Evolutionary conservation across 805 yeast species (phyloP), one percentile per base, ranked within the genome.

Genomic region (Saccharomyces jurei): DNA sequence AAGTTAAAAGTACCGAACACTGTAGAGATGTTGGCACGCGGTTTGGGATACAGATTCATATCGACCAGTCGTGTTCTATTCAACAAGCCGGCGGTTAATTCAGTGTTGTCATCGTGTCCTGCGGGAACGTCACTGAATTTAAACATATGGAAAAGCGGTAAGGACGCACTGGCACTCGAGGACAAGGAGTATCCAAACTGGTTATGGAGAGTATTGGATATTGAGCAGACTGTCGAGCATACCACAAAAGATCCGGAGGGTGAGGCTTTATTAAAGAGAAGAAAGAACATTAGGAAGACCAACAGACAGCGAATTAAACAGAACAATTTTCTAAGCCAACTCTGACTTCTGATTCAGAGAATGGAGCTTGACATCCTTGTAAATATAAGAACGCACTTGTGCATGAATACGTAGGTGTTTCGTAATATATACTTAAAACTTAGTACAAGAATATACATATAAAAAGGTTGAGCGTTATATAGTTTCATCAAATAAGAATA

Each of bases 101-200:
- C 53, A 4, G 51, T 64, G 29, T 56, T 59, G 59, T 82, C 84
- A 9, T 77, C 82, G 52, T 80, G 91, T 67, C 71, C 77, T 60
- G 84, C 87, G 51, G 90, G 98, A 56, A 86, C 94, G 0, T 76
- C 79, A 9, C 74, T 87, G 57, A 84, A 85, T 59, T 72, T 90
- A 63, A 86, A 87, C 62, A 78, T 92, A 48, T 81, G 81, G 66
- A 90, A 89, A 66, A 77, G 78, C 41, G 95, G 92, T n/a, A 82
- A 84, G 56, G 97, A 90, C 62, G 89, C 95, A 8, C 83, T 89
- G 4, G 98, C 98, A 1, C 71, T 86, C 53, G 89, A 86, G 57
- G 98, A 94, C 68, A 76, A 76, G 41, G 96, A 91, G 63, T 92
- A 92, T 67, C 99, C 99, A 4, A 87, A 79, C 48, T 92, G 99